Percentiles rank a stretch among this genome's conserved stretches.
Evolutionary conservation across 78 protist genomes (phyloP).

Genomic region (Abeoforma whisleri): DNA sequence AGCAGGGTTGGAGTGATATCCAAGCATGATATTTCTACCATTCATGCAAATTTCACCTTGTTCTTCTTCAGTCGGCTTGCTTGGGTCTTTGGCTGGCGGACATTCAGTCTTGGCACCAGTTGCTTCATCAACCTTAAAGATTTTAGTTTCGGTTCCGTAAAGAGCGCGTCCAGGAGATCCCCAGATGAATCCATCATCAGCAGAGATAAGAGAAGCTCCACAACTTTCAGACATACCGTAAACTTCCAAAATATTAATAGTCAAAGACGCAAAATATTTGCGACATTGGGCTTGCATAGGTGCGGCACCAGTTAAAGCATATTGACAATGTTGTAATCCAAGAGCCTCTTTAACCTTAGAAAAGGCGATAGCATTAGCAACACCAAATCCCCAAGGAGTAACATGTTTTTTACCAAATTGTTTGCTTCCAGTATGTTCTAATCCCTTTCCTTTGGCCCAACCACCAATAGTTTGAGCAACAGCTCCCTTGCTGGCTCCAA

Average conservation of each 20-base stretch:
- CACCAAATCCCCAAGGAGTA: slow-evolving; percentile 43
- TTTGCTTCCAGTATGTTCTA: not conserved
- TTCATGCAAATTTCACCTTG: slow-evolving; percentile 49
- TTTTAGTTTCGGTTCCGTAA: slow-evolving; percentile 47
- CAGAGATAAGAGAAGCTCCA: slow-evolving; percentile 54
- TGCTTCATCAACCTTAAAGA: slow-evolving; percentile 6
- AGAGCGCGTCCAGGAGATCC: slow-evolving; percentile 57
- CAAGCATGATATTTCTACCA: slow-evolving; percentile 45
- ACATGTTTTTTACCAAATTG: not conserved
- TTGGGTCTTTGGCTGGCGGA: not conserved
- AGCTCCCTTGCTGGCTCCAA: slow-evolving; percentile 35
- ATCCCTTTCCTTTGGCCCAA: slow-evolving; percentile 57
- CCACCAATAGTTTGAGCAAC: slow-evolving; percentile 44
- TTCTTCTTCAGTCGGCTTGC: not conserved
- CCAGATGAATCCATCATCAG: slow-evolving; percentile 25
- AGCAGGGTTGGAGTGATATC: not conserved
- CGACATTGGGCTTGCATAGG: slow-evolving; percentile 59
- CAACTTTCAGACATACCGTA: slow-evolving; percentile 69
- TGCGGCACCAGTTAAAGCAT: slow-evolving; percentile 66
- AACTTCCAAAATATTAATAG: slow-evolving; percentile 60
- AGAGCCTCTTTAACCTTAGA: slow-evolving; percentile 47
- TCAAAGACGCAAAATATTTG: slow-evolving; percentile 58
- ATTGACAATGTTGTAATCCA: slow-evolving; percentile 57
- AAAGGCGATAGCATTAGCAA: slow-evolving; percentile 56
- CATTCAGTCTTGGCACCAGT: slow-evolving; percentile 25